A percentile compares a stretch with the other conserved stretches of the same genome.
Evolutionary conservation across 2,329 filamentous ascomycete genomes (phyloP).

Genomic region (Pezicula neosporulosa): DNA sequence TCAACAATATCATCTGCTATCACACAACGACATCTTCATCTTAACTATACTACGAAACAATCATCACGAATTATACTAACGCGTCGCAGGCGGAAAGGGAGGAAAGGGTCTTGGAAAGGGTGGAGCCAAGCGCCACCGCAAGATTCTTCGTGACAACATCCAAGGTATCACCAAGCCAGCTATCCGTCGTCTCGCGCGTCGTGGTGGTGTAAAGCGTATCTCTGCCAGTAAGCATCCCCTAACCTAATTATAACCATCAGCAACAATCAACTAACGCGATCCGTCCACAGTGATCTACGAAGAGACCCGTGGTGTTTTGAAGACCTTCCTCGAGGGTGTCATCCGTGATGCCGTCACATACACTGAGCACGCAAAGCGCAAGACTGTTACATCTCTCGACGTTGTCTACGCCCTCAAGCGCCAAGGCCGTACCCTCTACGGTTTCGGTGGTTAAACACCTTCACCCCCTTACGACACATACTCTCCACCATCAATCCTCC

Average conservation of each 20-base stretch:
- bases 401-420: conserved; percentile 62
- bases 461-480: neutral
- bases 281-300: conserved; percentile 66
- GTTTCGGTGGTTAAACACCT: conserved; percentile 57
- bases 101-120: conserved; percentile 98
- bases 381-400: conserved; percentile 63
- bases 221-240: conserved; percentile 67
- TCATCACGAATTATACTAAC: conserved; percentile 39
- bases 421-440: conserved; percentile 62
- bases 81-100: conserved; percentile 76
- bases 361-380: conserved; percentile 77
- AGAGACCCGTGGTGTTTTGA: conserved; percentile 77
- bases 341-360: conserved; percentile 78
- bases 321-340: conserved; percentile 80
- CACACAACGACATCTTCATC: conserved; percentile 6
- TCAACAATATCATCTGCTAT: conserved; percentile 12
- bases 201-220: conserved; percentile 99
- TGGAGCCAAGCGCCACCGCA: conserved; percentile 97
- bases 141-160: conserved; percentile 99
- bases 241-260: neutral
- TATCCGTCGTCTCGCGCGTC: conserved; percentile 95
- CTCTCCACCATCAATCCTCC: conserved; percentile 4
- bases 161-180: conserved; percentile 99
- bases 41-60: neutral
- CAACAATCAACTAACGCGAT: neutral